Conservation (phyloP, 768 basidiomycete genomes). For the Lactarius psammicola region DNA sequence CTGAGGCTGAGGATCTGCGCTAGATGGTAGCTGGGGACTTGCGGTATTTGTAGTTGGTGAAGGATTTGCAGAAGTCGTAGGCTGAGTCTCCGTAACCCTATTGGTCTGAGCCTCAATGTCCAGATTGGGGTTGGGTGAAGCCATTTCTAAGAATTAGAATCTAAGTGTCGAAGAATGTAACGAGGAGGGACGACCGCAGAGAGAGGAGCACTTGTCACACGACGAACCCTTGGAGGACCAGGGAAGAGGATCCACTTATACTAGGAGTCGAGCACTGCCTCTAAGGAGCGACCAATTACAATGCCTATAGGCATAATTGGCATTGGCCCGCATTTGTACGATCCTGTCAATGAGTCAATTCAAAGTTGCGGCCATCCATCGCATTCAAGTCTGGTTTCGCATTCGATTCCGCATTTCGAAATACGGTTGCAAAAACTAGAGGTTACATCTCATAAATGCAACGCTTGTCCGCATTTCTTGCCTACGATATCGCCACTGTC, state of each 20-base stretch:
- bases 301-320: neutral
- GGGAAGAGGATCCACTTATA: too few relatives aligned
- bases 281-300: neutral
- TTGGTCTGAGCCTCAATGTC: neutral
- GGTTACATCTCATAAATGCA: too few relatives aligned
- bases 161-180: neutral
- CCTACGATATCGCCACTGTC: too few relatives aligned
- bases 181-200: neutral
- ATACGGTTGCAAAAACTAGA: neutral
- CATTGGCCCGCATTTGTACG: neutral
- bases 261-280: neutral
- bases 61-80: neutral
- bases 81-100: too few relatives aligned
- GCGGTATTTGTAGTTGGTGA: neutral
- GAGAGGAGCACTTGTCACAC: too few relatives aligned
- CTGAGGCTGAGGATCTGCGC: neutral
- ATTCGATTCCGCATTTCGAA: too few relatives aligned
- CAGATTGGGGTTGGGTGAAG: neutral
- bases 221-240: neutral
- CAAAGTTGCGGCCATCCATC: too few relatives aligned
- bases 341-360: neutral
- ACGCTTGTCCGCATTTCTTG: too few relatives aligned
- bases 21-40: neutral
- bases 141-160: neutral
- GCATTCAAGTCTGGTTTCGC: too few relatives aligned